A percentile compares a stretch with the other conserved stretches of the same genome.
Conservation (phyloP, 2,329 filamentous ascomycete species). For the Allantophomopsis cytisporea region DNA sequence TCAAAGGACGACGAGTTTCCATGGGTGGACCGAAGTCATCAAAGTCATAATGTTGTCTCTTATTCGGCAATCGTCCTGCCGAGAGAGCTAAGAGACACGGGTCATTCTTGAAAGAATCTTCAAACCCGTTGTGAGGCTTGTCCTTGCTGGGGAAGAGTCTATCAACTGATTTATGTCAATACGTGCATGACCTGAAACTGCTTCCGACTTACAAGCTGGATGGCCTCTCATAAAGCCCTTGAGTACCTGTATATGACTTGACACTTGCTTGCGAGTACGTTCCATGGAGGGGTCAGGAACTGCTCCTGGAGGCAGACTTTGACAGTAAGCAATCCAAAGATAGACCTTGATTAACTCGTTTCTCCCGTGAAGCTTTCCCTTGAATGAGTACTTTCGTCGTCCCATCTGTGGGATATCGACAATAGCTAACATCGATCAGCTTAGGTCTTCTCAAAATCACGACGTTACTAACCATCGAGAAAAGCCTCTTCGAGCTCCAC, state of each 20-base stretch:
- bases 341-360: slow-evolving; percentile 62
- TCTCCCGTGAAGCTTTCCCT: slow-evolving; percentile 48
- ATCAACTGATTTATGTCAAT: slow-evolving; percentile 18
- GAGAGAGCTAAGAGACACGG: slow-evolving; percentile 47
- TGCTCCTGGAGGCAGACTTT: slow-evolving; percentile 27
- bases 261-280: slow-evolving; percentile 46
- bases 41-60: slow-evolving; percentile 7
- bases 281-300: slow-evolving; percentile 29
- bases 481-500: slow-evolving; percentile 52
- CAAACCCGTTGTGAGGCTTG: slow-evolving; percentile 36
- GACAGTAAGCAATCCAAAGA: slow-evolving; percentile 36
- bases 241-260: slow-evolving; percentile 57
- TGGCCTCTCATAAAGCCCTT: slow-evolving; percentile 52
- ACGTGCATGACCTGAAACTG: background rate
- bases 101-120: slow-evolving; percentile 50
- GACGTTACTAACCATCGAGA: slow-evolving; percentile 41
- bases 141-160: slow-evolving; percentile 43
- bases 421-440: slow-evolving; percentile 32
- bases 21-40: background rate
- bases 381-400: slow-evolving; percentile 51
- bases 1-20: background rate
- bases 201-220: slow-evolving; percentile 39
- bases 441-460: slow-evolving; percentile 1
- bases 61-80: slow-evolving; percentile 21
- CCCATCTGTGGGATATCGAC: slow-evolving; percentile 54